A percentile compares a stretch with the other conserved stretches of the same genome.
Evolutionary conservation across 73 alveolate genomes (phyloP).

Genomic region (Symbiodinium pilosum): DNA sequence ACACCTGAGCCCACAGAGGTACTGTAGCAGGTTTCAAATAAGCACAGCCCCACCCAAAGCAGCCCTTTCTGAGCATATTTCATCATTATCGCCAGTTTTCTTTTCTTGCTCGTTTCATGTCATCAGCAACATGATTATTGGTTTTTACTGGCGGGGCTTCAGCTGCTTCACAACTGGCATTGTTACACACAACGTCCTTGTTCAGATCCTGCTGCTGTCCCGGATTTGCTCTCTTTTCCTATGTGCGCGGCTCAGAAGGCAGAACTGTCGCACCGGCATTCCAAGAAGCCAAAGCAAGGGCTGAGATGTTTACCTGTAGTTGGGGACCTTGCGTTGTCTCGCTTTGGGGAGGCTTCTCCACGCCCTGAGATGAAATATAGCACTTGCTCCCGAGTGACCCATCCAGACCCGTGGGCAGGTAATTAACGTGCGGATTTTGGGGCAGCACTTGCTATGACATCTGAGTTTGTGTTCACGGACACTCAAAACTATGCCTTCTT

Average conservation of each 20-base stretch:
- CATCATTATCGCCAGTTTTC: not conserved
- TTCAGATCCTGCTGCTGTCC: not conserved
- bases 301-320: no score
- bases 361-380: not conserved
- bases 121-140: not conserved
- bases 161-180: no score
- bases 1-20: no score
- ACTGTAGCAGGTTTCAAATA: no score
- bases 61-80: no score
- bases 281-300: not conserved
- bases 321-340: no score
- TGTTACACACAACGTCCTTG: no score
- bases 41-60: no score
- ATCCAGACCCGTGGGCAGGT: not conserved
- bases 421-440: not conserved
- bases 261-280: not conserved
- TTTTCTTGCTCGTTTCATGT: not conserved
- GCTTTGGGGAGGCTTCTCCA: no score
- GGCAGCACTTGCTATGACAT: not conserved
- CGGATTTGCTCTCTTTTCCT: conserved; percentile 16
- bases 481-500: no score
- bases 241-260: not conserved
- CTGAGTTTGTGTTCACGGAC: no score
- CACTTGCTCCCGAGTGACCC: not conserved
- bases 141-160: not conserved